These are phyloP conservation scores for Gossypium herbaceum DNA, from an alignment of 345 rosid genomes.

Conservation along the genomic window DNA sequence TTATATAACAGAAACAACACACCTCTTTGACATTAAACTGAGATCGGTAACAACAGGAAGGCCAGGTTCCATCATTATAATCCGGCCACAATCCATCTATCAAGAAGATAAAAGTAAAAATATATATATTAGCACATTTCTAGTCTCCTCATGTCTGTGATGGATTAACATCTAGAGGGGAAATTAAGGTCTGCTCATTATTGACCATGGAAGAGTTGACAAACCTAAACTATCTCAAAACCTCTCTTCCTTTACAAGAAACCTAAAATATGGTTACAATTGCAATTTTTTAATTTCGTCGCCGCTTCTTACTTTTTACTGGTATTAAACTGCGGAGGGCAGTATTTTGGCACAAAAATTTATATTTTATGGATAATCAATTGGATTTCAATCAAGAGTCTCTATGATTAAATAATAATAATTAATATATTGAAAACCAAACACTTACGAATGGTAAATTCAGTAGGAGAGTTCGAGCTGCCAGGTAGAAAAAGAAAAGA, in stretches of 20 bases:
- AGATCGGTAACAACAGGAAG: constrained; percentile 64
- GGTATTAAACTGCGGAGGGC: not conserved
- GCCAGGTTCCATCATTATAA: constrained; percentile 90
- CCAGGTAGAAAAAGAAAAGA: not conserved
- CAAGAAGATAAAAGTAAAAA: not conserved
- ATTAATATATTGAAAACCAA: not conserved
- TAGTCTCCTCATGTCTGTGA: not conserved
- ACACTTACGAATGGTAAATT: constrained; percentile 86
- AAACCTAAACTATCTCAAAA: not conserved
- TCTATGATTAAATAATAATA: not conserved
- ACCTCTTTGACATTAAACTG: constrained; percentile 72
- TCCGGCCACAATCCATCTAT: constrained; percentile 95
- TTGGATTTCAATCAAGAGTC: not conserved
- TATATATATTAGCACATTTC: constrained; percentile 10
- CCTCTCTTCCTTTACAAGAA: not conserved
- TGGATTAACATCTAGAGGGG: not conserved
- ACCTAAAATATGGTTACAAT: not conserved
- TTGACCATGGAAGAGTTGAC: not conserved
- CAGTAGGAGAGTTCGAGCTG: constrained; percentile 68
- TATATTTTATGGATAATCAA: not conserved
- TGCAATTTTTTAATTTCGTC: not conserved
- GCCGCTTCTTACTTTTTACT: not conserved
- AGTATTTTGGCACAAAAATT: not conserved
- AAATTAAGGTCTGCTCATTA: not conserved
- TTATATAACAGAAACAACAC: not conserved